A percentile compares a stretch with the other conserved stretches of the same genome.
phyloP scores from a whole-genome alignment of 148 eudicot genomes.

The Rhododendron ferrugineum region DNA sequence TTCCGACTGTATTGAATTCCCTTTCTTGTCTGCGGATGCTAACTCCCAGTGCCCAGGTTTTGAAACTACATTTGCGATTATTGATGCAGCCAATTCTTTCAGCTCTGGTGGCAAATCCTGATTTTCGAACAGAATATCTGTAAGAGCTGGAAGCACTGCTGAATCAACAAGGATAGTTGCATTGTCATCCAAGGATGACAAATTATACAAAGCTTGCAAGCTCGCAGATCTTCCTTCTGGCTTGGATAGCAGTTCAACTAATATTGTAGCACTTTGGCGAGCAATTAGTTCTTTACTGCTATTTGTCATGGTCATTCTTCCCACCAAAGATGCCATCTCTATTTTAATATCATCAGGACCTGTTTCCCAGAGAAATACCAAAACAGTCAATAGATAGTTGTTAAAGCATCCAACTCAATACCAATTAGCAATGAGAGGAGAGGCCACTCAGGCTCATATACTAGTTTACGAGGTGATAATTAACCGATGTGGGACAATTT shows the following conservation, averaged over 20 bases:
- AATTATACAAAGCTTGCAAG: constrained; percentile 46
- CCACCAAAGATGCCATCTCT: constrained; percentile 52
- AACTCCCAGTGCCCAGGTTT: constrained; percentile 70
- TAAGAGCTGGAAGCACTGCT: constrained; percentile 47
- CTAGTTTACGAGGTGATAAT: too few relatives aligned
- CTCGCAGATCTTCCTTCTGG: constrained; percentile 41
- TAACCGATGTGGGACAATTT: too few relatives aligned
- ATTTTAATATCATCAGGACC: constrained; percentile 40
- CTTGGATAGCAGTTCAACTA: constrained; percentile 46
- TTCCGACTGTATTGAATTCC: constrained; percentile 44
- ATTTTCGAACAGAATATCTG: constrained; percentile 37
- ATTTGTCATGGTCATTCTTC: constrained; percentile 58
- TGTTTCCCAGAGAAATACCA: constrained; percentile 18
- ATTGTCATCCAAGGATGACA: constrained; percentile 57
- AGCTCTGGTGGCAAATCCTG: constrained; percentile 29
- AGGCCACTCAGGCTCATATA: too few relatives aligned
- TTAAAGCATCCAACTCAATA: too few relatives aligned
- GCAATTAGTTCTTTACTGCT: constrained; percentile 54
- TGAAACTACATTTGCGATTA: constrained; percentile 51
- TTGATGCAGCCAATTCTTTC: constrained; percentile 44
- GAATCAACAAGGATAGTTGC: constrained; percentile 55
- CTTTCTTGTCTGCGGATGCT: constrained; percentile 42
- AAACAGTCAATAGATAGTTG: not conserved
- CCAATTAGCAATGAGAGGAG: too few relatives aligned
- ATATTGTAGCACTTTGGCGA: constrained; percentile 40